A percentile compares a stretch with the other conserved stretches of the same genome.
Evolutionary conservation across 2,329 filamentous ascomycete species (phyloP).

Genomic region (Cladosporium sp.): DNA sequence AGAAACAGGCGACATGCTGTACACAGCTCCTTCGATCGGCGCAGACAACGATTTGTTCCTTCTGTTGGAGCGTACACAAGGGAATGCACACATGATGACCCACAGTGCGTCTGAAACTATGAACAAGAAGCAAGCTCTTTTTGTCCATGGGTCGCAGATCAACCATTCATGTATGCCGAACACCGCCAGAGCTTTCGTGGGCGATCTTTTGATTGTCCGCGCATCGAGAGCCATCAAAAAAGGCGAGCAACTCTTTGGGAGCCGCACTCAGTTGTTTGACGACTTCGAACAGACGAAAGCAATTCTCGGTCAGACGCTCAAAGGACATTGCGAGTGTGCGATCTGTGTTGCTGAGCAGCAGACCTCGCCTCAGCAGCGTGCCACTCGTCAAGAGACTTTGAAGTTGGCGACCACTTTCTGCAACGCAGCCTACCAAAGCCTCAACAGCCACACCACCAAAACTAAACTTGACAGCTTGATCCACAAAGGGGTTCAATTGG

Average conservation of each 20-base stretch:
- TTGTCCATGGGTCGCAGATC: conserved; percentile 50
- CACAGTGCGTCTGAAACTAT: conserved; percentile 12
- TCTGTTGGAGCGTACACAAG: conserved; percentile 23
- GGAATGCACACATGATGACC: not conserved
- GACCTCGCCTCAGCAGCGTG: not conserved
- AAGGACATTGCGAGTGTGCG: not conserved
- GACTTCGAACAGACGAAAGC: not conserved
- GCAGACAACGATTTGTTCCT: conserved; percentile 24
- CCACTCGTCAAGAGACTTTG: not conserved
- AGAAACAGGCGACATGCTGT: not conserved
- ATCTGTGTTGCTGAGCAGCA: not conserved
- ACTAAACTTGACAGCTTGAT: not conserved
- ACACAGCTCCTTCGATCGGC: not conserved
- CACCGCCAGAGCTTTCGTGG: conserved; percentile 51
- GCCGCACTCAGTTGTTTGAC: conserved; percentile 22
- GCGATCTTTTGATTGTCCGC: conserved; percentile 55
- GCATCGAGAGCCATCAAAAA: conserved; percentile 47
- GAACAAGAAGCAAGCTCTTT: conserved; percentile 43
- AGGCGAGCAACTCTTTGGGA: conserved; percentile 46
- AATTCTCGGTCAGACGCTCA: not conserved
- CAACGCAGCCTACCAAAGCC: not conserved
- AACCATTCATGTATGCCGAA: conserved; percentile 57
- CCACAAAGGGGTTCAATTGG: not conserved
- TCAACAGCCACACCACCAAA: not conserved
- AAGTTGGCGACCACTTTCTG: not conserved